Evolutionary conservation across 768 basidiomycete species (phyloP).

Genomic region (Russula ochroleuca): DNA sequence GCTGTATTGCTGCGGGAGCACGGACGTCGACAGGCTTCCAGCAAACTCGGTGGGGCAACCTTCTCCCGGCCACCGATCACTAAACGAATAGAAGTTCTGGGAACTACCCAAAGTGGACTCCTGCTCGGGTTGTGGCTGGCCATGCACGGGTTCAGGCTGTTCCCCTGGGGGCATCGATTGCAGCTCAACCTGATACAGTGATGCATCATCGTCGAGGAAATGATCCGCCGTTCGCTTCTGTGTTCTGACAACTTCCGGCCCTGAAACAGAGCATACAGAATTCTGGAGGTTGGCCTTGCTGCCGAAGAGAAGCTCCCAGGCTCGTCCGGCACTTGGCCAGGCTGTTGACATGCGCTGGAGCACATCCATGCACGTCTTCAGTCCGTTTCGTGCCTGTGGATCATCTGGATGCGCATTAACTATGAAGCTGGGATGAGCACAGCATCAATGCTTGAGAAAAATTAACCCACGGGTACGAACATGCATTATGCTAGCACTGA

Average conservation of each 20-base stretch:
- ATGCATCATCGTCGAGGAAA: constrained; percentile 31
- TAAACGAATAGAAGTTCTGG: constrained; percentile 35
- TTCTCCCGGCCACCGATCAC: constrained; percentile 46
- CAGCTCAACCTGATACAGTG: constrained; percentile 13
- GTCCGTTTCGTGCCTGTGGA: constrained; percentile 62
- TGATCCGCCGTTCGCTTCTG: constrained; percentile 61
- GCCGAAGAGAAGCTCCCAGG: constrained; percentile 65
- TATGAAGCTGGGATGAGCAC: constrained; percentile 28
- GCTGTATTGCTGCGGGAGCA: constrained; percentile 71
- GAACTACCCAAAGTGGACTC: constrained; percentile 1
- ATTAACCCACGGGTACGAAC: constrained; percentile 57
- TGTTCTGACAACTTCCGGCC: constrained; percentile 34
- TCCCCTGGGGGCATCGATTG: constrained; percentile 10
- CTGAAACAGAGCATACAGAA: constrained; percentile 6
- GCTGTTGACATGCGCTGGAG: constrained; percentile 60
- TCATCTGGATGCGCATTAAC: constrained; percentile 63
- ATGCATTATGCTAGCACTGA: constrained; percentile 78
- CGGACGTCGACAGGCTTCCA: constrained; percentile 60
- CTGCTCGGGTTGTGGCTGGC: constrained; percentile 24
- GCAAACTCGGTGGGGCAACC: constrained; percentile 33
- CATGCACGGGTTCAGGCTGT: constrained; percentile 22
- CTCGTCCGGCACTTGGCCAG: constrained; percentile 76
- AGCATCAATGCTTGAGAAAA: constrained; percentile 1
- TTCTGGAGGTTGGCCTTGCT: constrained; percentile 42
- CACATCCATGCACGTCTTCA: constrained; percentile 62